These are phyloP conservation scores for Quercus dentata DNA, from an alignment of 306 rosid genomes.

Conservation along the genomic window DNA sequence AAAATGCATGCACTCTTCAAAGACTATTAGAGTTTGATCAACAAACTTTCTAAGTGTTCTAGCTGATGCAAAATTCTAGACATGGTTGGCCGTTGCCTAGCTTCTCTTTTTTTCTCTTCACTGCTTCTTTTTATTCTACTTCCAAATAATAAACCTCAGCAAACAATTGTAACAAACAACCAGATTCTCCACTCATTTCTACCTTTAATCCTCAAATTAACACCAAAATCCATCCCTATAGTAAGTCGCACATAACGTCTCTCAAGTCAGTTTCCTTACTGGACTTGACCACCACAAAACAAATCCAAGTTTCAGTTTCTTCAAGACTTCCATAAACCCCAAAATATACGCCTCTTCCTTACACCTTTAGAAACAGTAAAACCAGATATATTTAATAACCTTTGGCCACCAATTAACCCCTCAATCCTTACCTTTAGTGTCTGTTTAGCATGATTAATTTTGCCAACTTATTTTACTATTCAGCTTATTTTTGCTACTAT, in stretches of 20 bases:
- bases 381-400: neutral
- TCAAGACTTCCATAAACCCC: neutral
- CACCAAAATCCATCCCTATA: neutral
- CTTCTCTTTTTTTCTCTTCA: neutral
- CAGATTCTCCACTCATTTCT: neutral
- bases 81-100: neutral
- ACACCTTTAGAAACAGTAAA: neutral
- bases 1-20: neutral
- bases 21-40: neutral
- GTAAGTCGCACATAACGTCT: neutral
- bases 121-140: too few relatives aligned
- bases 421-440: neutral
- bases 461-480: too few relatives aligned
- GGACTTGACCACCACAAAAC: neutral
- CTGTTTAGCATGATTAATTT: too few relatives aligned
- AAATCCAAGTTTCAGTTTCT: neutral
- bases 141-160: neutral
- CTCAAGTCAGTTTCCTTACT: neutral
- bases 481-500: too few relatives aligned
- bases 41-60: neutral
- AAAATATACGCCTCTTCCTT: neutral
- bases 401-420: neutral
- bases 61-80: neutral
- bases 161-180: neutral
- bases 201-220: neutral